Evolutionary conservation across 1,139 yeast species (phyloP).

Genomic region (Yueomyces sp.): DNA sequence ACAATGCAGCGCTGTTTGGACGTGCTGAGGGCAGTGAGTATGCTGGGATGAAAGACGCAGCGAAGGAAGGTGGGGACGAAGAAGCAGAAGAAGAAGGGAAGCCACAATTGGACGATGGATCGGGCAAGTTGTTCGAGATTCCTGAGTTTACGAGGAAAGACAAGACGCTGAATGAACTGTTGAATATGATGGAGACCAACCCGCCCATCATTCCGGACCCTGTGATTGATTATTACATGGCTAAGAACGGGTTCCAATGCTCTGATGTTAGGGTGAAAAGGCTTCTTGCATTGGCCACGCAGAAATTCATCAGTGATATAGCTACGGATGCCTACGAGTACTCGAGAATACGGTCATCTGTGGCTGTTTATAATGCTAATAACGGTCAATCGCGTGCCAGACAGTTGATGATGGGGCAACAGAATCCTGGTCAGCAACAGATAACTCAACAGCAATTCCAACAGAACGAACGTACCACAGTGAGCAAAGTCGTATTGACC

Average conservation of each 20-base stretch:
- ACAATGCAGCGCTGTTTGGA: constrained; percentile 22
- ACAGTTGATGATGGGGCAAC: constrained; percentile 47
- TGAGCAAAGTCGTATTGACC: constrained; percentile 26
- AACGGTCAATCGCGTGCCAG: constrained; percentile 83
- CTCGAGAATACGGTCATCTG: constrained; percentile 74
- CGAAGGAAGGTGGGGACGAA: constrained; percentile 7
- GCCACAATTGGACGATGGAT: constrained; percentile 14
- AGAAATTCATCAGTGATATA: constrained; percentile 84
- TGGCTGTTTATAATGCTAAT: constrained; percentile 70
- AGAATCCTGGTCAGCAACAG: constrained; percentile 34
- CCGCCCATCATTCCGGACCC: constrained; percentile 97
- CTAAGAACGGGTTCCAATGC: constrained; percentile 80
- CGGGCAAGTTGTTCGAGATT: constrained; percentile 30
- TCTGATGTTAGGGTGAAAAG: constrained; percentile 72
- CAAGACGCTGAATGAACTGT: constrained; percentile 72
- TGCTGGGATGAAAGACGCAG: constrained; percentile 7
- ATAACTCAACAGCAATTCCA: constrained; percentile 23
- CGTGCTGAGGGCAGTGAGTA: constrained; percentile 8
- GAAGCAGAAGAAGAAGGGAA: constrained; percentile 7
- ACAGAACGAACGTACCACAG: constrained; percentile 31
- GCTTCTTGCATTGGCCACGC: constrained; percentile 85
- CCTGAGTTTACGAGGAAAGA: constrained; percentile 75
- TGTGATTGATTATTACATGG: constrained; percentile 87
- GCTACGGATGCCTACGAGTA: constrained; percentile 97
- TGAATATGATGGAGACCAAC: constrained; percentile 82